phyloP scores from a whole-genome alignment of 169 alveolate species.

The Cyclospora cayetanensis region DNA sequence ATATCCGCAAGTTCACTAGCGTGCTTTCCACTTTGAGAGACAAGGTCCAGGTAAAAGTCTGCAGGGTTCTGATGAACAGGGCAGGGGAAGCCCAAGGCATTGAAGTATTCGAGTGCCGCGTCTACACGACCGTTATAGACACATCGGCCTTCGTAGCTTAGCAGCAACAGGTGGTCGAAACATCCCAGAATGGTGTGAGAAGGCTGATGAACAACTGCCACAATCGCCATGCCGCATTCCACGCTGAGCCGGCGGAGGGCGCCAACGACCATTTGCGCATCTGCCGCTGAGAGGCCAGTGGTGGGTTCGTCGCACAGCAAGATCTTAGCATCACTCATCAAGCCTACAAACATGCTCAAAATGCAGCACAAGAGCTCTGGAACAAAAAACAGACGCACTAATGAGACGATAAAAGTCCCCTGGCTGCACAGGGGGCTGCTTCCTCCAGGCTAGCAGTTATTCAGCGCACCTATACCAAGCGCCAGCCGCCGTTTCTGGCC shows the following conservation, averaged over 20 bases:
- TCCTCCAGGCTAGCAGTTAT: neutral
- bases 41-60: constrained; percentile 68
- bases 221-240: constrained; percentile 69
- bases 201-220: constrained; percentile 76
- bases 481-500: constrained; percentile 63
- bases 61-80: constrained; percentile 78
- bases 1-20: constrained; percentile 36
- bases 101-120: constrained; percentile 75
- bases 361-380: neutral
- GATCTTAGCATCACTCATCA: constrained; percentile 75
- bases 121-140: constrained; percentile 80
- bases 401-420: too few relatives aligned
- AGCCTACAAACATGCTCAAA: neutral
- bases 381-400: neutral
- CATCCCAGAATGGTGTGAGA: constrained; percentile 68
- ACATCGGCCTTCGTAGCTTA: constrained; percentile 80
- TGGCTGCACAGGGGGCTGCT: too few relatives aligned
- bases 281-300: constrained; percentile 83
- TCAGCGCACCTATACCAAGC: constrained; percentile 52
- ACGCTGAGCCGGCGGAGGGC: constrained; percentile 72
- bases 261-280: constrained; percentile 73
- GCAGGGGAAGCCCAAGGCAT: constrained; percentile 68
- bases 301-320: constrained; percentile 88
- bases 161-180: constrained; percentile 78
- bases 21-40: constrained; percentile 2